phyloP scores from a whole-genome alignment of 495 filamentous ascomycete species.

The Letharia columbiana region DNA sequence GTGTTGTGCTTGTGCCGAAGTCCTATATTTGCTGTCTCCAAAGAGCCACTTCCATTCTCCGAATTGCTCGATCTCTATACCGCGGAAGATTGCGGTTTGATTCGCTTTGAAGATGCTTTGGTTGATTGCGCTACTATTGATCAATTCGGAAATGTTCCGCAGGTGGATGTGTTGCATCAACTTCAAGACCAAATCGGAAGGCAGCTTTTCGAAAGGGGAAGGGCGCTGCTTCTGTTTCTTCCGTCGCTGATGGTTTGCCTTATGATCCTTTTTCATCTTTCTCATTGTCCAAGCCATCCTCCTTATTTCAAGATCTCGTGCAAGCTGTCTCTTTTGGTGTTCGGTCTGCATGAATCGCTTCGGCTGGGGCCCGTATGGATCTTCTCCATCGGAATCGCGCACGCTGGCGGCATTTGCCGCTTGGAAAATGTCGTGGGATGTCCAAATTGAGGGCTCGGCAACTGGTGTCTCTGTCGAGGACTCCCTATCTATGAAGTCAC shows the following conservation, averaged over 20 bases:
- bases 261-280: not conserved
- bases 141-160: not conserved
- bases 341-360: slow-evolving; percentile 5
- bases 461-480: not conserved
- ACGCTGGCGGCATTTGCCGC: not conserved
- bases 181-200: not conserved
- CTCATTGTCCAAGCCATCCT: not conserved
- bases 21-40: slow-evolving; percentile 10
- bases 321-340: not conserved
- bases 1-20: slow-evolving; percentile 6
- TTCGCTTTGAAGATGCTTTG: not conserved
- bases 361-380: slow-evolving; percentile 1
- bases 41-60: slow-evolving; percentile 13
- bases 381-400: not conserved
- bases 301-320: not conserved
- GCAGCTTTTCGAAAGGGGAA: not conserved
- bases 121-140: not conserved
- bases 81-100: not conserved
- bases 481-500: not conserved
- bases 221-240: not conserved
- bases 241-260: not conserved
- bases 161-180: not conserved
- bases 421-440: not conserved
- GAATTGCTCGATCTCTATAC: slow-evolving; percentile 15
- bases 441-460: not conserved